A percentile compares a stretch with the other conserved stretches of the same genome.
These are phyloP conservation scores for Arthonia radiata DNA, from an alignment of 495 filamentous ascomycete species.

Conservation along the genomic window DNA sequence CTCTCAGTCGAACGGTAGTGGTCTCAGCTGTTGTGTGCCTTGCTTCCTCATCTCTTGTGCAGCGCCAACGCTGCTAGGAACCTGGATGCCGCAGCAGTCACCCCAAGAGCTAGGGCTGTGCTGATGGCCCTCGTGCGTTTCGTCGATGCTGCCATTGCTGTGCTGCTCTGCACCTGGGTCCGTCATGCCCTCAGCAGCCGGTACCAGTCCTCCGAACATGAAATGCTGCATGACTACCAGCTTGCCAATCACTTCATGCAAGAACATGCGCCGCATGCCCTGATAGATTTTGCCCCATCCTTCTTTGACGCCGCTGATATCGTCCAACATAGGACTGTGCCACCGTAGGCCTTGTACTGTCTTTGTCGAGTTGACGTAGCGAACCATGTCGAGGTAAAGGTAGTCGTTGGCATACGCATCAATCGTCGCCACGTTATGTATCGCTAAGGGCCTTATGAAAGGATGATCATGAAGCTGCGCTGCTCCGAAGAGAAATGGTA, in stretches of 20 bases:
- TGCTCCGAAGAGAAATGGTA: constrained; percentile 85
- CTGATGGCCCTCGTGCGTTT: constrained; percentile 21
- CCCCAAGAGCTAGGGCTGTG: constrained; percentile 56
- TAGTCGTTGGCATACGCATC: constrained; percentile 68
- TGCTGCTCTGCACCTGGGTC: neutral
- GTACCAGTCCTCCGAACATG: constrained; percentile 52
- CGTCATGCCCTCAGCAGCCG: constrained; percentile 58
- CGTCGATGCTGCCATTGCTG: neutral
- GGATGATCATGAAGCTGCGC: constrained; percentile 70
- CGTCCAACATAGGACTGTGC: constrained; percentile 97
- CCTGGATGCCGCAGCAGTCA: constrained; percentile 96
- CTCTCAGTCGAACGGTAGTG: constrained; percentile 76
- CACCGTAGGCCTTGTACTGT: constrained; percentile 85
- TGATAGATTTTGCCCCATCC: constrained; percentile 80
- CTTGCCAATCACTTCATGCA: constrained; percentile 77
- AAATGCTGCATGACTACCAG: constrained; percentile 98
- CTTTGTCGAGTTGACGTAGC: constrained; percentile 88
- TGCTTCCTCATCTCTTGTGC: constrained; percentile 65
- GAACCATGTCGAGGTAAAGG: constrained; percentile 76
- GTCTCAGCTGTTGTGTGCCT: constrained; percentile 32
- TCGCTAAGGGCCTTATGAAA: constrained; percentile 62
- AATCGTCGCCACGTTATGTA: constrained; percentile 64
- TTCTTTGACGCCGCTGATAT: constrained; percentile 66
- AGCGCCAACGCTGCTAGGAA: constrained; percentile 78
- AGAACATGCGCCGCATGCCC: constrained; percentile 92